Conservation (phyloP, 2,329 filamentous ascomycete genomes). For the Colletotrichum echinochloae region DNA sequence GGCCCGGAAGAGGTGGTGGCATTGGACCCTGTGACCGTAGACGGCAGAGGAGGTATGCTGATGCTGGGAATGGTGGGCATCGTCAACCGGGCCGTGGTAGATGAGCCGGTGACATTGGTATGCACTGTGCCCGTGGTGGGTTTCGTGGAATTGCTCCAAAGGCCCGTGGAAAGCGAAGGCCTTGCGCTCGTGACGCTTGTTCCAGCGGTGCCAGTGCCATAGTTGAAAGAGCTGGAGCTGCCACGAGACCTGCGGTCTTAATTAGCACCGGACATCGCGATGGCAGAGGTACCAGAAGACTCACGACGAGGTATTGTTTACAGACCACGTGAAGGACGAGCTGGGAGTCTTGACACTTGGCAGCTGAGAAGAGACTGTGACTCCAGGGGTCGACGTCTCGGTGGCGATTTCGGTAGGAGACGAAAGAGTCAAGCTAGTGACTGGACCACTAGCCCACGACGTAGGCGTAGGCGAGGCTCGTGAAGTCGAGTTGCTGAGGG, state of each 20-base stretch:
- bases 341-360: conserved; percentile 26
- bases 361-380: conserved; percentile 18
- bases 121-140: background rate
- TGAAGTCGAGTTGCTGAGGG: conserved; percentile 21
- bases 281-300: background rate
- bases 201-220: conserved; percentile 25
- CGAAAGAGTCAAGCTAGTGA: background rate
- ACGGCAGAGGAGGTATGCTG: conserved; percentile 7
- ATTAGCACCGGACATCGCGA: background rate
- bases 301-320: conserved; percentile 25
- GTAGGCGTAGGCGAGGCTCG: background rate
- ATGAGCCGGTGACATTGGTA: background rate
- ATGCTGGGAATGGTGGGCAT: conserved; percentile 22
- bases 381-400: background rate
- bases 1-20: background rate
- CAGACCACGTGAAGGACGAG: conserved; percentile 5
- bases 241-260: background rate
- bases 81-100: background rate
- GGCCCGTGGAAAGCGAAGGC: conserved; percentile 1
- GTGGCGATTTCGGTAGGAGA: background rate
- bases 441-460: conserved; percentile 6
- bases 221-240: background rate
- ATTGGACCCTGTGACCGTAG: background rate
- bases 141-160: conserved; percentile 28
- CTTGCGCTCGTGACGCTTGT: background rate